Conservation (phyloP, 305 asterid species). For the Plantago coronopus region DNA sequence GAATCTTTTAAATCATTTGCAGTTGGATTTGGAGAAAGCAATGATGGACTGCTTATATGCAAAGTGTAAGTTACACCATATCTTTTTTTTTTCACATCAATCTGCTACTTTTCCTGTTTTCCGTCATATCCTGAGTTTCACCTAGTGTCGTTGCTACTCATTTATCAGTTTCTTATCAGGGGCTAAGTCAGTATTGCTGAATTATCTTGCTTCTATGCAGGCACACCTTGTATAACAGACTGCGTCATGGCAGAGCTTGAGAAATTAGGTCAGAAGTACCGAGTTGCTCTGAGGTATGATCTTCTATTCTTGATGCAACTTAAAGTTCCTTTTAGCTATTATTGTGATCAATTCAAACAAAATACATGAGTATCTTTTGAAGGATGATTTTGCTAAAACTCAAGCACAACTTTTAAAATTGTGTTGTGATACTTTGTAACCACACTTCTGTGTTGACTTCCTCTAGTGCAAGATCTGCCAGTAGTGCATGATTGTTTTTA, state of each 20-base stretch:
- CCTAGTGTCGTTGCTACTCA: neutral
- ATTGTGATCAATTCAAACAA: too few relatives aligned
- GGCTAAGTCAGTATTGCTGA: neutral
- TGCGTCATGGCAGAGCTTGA: conserved; percentile 99
- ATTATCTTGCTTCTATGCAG: conserved; percentile 31
- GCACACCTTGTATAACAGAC: conserved; percentile 98
- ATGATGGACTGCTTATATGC: conserved; percentile 99
- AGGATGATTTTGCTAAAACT: too few relatives aligned
- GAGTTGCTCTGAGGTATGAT: conserved; percentile 86
- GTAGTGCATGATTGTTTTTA: neutral
- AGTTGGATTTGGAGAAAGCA: conserved; percentile 95
- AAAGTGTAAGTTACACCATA: conserved; percentile 60
- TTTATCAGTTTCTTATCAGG: too few relatives aligned
- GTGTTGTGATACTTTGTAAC: too few relatives aligned
- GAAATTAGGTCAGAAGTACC: conserved; percentile 87
- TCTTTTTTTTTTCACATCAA: neutral
- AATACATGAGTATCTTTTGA: too few relatives aligned
- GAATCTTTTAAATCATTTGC: conserved; percentile 25
- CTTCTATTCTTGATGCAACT: neutral
- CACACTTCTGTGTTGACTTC: neutral
- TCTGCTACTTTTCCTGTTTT: neutral
- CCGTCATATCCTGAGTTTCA: too few relatives aligned
- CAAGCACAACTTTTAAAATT: too few relatives aligned
- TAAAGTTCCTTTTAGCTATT: too few relatives aligned
- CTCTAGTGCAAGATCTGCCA: neutral